Conservation (phyloP, 2,329 filamentous ascomycete species). For the Magnaporthiopsis rhizophila region DNA sequence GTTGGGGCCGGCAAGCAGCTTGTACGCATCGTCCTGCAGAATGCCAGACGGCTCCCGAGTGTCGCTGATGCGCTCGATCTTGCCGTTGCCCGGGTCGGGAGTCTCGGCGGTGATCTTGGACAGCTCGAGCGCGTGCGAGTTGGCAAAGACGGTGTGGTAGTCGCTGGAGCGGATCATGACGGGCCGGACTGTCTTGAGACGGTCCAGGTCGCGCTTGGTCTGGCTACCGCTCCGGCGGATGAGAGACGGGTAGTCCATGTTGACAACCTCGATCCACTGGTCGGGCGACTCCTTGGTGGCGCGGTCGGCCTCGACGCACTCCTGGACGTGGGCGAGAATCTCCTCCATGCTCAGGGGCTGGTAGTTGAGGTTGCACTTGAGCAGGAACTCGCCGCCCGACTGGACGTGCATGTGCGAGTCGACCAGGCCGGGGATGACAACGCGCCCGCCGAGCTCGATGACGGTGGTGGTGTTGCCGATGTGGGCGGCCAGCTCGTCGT, state of each 20-base stretch:
- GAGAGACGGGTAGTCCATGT: slow-evolving; percentile 1
- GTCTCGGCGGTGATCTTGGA: background rate
- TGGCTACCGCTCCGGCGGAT: background rate
- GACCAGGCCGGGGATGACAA: slow-evolving; percentile 1
- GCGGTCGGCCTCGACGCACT: slow-evolving; percentile 1
- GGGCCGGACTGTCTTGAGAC: slow-evolving; percentile 1
- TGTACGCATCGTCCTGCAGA: background rate
- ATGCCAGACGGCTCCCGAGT: slow-evolving; percentile 1
- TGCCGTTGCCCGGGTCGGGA: background rate
- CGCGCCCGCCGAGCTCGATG: background rate
- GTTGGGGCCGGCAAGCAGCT: background rate
- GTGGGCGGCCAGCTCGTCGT: background rate
- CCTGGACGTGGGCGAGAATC: background rate
- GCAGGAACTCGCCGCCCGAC: slow-evolving; percentile 1
- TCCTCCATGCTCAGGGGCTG: slow-evolving; percentile 2
- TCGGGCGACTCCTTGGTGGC: background rate
- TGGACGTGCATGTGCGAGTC: slow-evolving; percentile 3
- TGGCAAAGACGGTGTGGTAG: slow-evolving; percentile 2
- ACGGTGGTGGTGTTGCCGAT: slow-evolving; percentile 2
- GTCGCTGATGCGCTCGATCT: background rate
- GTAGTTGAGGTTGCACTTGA: slow-evolving; percentile 5
- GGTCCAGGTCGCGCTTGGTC: slow-evolving; percentile 1
- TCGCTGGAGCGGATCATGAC: slow-evolving; percentile 2
- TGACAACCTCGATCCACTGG: slow-evolving; percentile 1
- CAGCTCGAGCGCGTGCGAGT: slow-evolving; percentile 1